Conservation (phyloP, 202 grass and related monocot species). For the Schoenoplectus triqueter region DNA sequence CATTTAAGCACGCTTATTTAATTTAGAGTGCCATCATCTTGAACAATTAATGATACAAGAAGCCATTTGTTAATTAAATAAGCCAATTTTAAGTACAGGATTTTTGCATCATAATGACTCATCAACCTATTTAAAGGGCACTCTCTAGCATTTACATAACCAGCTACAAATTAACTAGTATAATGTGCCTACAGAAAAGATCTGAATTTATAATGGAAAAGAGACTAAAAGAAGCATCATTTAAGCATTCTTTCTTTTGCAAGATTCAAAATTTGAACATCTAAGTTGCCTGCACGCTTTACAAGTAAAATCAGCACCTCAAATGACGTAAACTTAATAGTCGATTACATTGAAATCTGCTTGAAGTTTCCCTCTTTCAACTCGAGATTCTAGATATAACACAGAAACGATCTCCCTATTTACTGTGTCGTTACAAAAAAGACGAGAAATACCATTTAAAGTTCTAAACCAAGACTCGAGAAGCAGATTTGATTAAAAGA, state of each 20-base stretch:
- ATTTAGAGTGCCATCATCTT: neutral
- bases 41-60: neutral
- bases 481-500: neutral
- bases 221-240: neutral
- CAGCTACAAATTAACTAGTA: neutral
- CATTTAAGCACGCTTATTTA: constrained; percentile 3
- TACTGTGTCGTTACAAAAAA: neutral
- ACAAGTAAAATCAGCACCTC: neutral
- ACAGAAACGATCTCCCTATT: neutral
- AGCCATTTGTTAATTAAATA: constrained; percentile 4
- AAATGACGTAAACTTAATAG: neutral
- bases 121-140: neutral
- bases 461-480: neutral
- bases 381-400: neutral
- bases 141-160: constrained; percentile 2
- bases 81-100: neutral
- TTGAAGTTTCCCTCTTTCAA: neutral
- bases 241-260: neutral
- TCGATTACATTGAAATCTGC: neutral
- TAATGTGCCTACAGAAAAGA: constrained; percentile 6
- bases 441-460: neutral
- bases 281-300: neutral
- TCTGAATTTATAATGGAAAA: neutral
- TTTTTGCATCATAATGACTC: neutral
- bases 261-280: constrained; percentile 22